Evolutionary conservation across 345 rosid species (phyloP).

Genomic region (Camelina neglecta): DNA sequence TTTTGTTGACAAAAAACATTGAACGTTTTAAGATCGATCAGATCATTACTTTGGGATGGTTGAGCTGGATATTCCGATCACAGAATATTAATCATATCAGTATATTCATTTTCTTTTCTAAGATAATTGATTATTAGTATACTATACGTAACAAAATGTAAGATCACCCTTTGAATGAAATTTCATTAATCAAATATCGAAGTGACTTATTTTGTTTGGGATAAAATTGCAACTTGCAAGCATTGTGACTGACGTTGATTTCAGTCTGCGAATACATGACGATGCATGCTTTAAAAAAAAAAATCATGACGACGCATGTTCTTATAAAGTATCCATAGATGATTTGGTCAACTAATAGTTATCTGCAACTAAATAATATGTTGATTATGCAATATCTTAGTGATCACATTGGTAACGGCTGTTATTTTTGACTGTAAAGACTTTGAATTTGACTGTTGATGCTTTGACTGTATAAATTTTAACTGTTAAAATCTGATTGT

Average conservation of each 20-base stretch:
- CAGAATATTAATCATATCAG: constrained; percentile 20
- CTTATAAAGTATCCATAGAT: neutral
- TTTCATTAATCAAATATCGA: constrained; percentile 2
- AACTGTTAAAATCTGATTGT: too few relatives aligned
- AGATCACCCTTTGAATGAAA: neutral
- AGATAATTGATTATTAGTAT: neutral
- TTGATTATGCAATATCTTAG: neutral
- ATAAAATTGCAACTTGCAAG: constrained; percentile 16
- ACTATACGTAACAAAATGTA: neutral
- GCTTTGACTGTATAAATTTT: too few relatives aligned
- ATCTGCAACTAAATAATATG: neutral
- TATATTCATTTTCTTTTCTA: constrained; percentile 12
- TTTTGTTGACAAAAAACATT: neutral
- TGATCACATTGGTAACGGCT: neutral
- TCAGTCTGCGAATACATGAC: constrained; percentile 16
- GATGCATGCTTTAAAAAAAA: neutral
- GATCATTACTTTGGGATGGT: constrained; percentile 4
- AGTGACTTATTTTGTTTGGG: constrained; percentile 1
- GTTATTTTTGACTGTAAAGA: too few relatives aligned
- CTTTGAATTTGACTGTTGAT: too few relatives aligned
- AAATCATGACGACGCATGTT: constrained; percentile 6
- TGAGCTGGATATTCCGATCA: constrained; percentile 26
- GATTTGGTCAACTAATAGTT: constrained; percentile 5
- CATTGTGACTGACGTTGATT: constrained; percentile 25
- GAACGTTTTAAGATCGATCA: neutral